Percentiles rank a stretch among this genome's conserved stretches.
Evolutionary conservation across 495 filamentous ascomycete genomes (phyloP).

Genomic region (Tirmania nivea): DNA sequence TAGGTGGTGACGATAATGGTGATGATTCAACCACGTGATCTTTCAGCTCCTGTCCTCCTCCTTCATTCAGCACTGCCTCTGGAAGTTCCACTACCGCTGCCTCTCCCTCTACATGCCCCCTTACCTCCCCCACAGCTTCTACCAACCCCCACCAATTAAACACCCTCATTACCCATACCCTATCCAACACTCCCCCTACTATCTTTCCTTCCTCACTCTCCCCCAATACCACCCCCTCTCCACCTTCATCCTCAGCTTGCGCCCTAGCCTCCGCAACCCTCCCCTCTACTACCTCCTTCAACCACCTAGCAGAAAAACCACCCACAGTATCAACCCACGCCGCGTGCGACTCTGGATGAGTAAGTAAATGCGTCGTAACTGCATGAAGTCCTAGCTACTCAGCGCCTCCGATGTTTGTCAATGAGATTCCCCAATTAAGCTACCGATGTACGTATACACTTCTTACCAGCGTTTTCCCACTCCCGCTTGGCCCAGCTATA

Average conservation of each 20-base stretch:
- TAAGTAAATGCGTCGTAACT: not conserved
- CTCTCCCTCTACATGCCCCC: not conserved
- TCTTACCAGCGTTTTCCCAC: too few relatives aligned
- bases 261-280: not conserved
- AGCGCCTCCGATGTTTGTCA: too few relatives aligned
- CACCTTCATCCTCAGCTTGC: not conserved
- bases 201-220: not conserved
- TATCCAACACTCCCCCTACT: not conserved
- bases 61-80: not conserved
- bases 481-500: too few relatives aligned
- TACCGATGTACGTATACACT: too few relatives aligned
- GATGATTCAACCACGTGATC: not conserved
- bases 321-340: not conserved
- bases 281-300: not conserved
- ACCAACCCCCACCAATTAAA: slow-evolving; percentile 1
- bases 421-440: too few relatives aligned
- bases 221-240: not conserved
- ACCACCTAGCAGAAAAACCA: not conserved
- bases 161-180: not conserved
- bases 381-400: too few relatives aligned
- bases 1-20: not conserved
- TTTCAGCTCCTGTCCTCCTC: not conserved
- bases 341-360: not conserved
- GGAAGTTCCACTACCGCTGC: not conserved
- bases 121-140: not conserved